Evolutionary conservation across 1,284 basidiomycete species (phyloP).

Genomic region (Ceratobasidium sp.): DNA sequence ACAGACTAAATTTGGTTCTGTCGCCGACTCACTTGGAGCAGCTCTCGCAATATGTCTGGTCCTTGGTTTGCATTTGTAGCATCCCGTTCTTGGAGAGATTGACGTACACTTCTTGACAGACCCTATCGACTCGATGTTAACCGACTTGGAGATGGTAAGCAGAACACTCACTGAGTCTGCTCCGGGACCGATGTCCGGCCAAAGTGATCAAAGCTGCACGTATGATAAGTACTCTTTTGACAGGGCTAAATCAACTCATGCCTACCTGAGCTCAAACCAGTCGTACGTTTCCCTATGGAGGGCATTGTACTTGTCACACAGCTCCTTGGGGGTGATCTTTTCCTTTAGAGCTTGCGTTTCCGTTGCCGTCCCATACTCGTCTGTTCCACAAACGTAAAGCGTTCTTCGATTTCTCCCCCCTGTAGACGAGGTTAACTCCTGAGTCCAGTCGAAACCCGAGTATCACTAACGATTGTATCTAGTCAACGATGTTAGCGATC

Average conservation of each 20-base stretch:
- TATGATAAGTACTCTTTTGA: conserved; percentile 42
- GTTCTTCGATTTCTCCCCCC: conserved; percentile 81
- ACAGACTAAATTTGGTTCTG: background rate
- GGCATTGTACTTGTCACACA: conserved; percentile 95
- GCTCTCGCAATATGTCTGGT: conserved; percentile 94
- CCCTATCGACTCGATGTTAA: conserved; percentile 65
- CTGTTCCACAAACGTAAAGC: conserved; percentile 94
- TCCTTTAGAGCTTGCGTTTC: conserved; percentile 98
- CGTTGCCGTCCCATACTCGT: conserved; percentile 99
- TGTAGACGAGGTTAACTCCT: conserved; percentile 53
- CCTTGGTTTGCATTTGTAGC: conserved; percentile 84
- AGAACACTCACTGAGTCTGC: conserved; percentile 83
- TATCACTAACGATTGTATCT: conserved; percentile 76
- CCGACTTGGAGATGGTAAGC: background rate
- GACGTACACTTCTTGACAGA: conserved; percentile 88
- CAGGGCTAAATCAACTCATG: conserved; percentile 39
- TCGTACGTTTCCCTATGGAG: conserved; percentile 95
- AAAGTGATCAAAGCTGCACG: conserved; percentile 93
- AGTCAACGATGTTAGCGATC: conserved; percentile 15
- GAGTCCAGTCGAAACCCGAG: background rate
- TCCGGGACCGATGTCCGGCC: conserved; percentile 92
- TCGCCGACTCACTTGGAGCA: conserved; percentile 75
- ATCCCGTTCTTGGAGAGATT: conserved; percentile 83
- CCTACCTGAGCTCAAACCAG: conserved; percentile 90
- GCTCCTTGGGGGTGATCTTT: conserved; percentile 83